These are phyloP conservation scores for Inga oerstediana DNA, from an alignment of 306 rosid genomes.

Conservation along the genomic window DNA sequence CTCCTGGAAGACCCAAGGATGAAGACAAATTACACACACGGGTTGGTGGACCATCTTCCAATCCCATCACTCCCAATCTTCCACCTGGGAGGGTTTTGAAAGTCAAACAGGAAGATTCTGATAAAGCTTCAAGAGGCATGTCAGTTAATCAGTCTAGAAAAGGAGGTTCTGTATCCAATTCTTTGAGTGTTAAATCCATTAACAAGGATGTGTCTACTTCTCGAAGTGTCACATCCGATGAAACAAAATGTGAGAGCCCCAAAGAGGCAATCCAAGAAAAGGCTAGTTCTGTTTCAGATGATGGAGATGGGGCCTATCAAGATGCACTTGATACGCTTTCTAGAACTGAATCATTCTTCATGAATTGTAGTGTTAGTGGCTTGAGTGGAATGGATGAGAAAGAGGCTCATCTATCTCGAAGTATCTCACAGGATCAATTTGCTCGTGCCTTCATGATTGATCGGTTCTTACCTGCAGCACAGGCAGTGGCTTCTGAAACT, in stretches of 20 bases:
- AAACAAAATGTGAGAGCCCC: slow-evolving; percentile 29
- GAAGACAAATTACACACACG: slow-evolving; percentile 41
- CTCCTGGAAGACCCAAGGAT: slow-evolving; percentile 86
- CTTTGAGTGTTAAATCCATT: slow-evolving; percentile 32
- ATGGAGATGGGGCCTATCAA: slow-evolving; percentile 62
- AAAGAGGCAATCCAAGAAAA: slow-evolving; percentile 40
- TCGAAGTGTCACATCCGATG: slow-evolving; percentile 32
- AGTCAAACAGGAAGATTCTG: slow-evolving; percentile 43
- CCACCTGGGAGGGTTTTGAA: slow-evolving; percentile 73
- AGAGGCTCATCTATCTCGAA: slow-evolving; percentile 45
- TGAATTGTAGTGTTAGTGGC: slow-evolving; percentile 69
- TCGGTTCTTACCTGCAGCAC: slow-evolving; percentile 89
- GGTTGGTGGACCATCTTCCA: slow-evolving; percentile 37
- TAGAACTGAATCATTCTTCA: slow-evolving; percentile 71
- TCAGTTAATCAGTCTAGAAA: slow-evolving; percentile 32
- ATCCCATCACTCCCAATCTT: slow-evolving; percentile 53
- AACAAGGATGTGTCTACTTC: slow-evolving; percentile 30
- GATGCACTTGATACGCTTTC: slow-evolving; percentile 80
- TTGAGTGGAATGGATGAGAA: slow-evolving; percentile 68
- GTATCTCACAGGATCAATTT: slow-evolving; percentile 58
- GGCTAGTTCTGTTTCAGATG: slow-evolving; percentile 47
- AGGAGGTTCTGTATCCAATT: slow-evolving; percentile 37
- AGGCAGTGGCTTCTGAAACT: slow-evolving; percentile 74
- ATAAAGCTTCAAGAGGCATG: slow-evolving; percentile 30
- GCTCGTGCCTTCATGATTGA: slow-evolving; percentile 79